phyloP scores from a whole-genome alignment of 2,329 filamentous ascomycete species.

The Diplodia intermedia region DNA sequence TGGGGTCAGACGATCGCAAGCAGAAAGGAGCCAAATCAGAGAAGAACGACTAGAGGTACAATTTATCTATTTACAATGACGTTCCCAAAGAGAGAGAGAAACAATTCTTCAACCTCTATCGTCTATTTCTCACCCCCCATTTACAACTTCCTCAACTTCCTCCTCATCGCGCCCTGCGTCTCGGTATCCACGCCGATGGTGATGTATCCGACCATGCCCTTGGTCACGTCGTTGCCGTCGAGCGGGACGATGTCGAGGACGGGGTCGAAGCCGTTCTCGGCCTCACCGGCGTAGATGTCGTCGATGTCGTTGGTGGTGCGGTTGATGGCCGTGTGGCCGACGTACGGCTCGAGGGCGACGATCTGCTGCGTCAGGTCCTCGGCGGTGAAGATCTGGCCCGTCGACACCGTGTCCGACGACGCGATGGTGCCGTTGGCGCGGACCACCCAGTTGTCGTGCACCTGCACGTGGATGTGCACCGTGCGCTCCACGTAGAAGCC shows the following conservation, averaged over 20 bases:
- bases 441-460: slow-evolving; percentile 37
- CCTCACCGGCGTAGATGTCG: slow-evolving; percentile 35
- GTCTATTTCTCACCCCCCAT: neutral
- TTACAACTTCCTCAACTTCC: slow-evolving; percentile 28
- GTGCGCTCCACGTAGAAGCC: slow-evolving; percentile 40
- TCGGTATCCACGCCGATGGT: slow-evolving; percentile 45
- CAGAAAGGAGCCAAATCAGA: neutral
- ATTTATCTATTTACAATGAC: neutral
- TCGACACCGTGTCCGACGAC: slow-evolving; percentile 40
- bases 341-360: slow-evolving; percentile 47
- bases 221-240: slow-evolving; percentile 1
- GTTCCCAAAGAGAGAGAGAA: neutral
- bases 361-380: slow-evolving; percentile 42
- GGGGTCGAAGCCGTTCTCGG: slow-evolving; percentile 42
- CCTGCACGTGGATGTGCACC: slow-evolving; percentile 39
- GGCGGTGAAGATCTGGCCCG: slow-evolving; percentile 46
- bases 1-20: neutral
- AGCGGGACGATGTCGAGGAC: slow-evolving; percentile 15
- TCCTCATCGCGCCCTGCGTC: slow-evolving; percentile 19
- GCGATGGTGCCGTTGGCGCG: slow-evolving; percentile 46
- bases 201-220: slow-evolving; percentile 48
- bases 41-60: neutral
- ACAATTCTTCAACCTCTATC: too few relatives aligned
- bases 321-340: slow-evolving; percentile 45
- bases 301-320: slow-evolving; percentile 45